Conservation (phyloP, 768 basidiomycete genomes). For the Leucosporidium creatinivorum region DNA sequence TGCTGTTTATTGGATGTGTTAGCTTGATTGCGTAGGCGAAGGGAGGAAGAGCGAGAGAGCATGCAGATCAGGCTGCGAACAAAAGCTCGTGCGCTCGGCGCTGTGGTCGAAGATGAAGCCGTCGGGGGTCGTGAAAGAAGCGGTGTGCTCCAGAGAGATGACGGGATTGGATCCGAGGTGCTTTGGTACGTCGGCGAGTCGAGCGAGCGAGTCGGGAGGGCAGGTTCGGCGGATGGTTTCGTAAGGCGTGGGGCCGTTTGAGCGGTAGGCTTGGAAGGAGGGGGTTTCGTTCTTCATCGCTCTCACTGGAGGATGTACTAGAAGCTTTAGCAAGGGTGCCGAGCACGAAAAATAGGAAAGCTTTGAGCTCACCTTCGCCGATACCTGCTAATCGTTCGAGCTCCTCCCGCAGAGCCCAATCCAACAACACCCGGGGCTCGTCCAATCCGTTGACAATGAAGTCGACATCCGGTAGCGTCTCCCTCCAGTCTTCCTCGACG, state of each 20-base stretch:
- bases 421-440: conserved; percentile 11
- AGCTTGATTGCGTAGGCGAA: too few relatives aligned
- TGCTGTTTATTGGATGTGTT: too few relatives aligned
- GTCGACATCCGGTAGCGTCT: conserved; percentile 8
- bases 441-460: conserved; percentile 16
- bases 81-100: conserved; percentile 9
- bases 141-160: not conserved
- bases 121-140: conserved; percentile 6
- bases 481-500: not conserved
- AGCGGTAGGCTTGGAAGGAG: not conserved
- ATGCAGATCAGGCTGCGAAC: conserved; percentile 18
- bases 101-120: conserved; percentile 3
- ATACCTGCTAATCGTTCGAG: not conserved
- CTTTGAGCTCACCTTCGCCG: not conserved
- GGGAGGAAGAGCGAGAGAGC: not conserved
- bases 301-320: not conserved
- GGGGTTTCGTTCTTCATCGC: not conserved
- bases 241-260: not conserved
- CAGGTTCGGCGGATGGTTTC: conserved; percentile 2
- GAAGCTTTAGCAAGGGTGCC: not conserved
- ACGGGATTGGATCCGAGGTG: not conserved
- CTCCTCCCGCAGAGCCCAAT: not conserved
- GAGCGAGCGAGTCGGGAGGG: conserved; percentile 1
- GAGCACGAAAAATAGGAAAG: not conserved
- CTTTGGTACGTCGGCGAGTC: not conserved